Base-by-base conservation (phyloP, 768 basidiomycete species). In the Rubroboletus satanas region DNA sequence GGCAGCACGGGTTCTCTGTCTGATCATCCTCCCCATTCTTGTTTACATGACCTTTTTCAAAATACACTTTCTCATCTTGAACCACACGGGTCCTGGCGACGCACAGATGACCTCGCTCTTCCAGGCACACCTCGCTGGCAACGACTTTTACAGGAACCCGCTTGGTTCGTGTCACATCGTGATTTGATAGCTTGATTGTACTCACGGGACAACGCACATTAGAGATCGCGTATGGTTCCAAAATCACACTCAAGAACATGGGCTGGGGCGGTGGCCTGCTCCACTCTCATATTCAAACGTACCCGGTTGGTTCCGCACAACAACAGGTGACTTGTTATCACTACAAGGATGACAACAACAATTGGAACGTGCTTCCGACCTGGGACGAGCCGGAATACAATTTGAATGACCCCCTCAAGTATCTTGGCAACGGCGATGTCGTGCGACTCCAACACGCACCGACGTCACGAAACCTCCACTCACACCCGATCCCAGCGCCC, bases 261-360 rank as follows among this genome's bases (percentile, higher is more conserved):
- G 97, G 94, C 11, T 99, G 90, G 79, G 97, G 96, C 15, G 97
- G 97, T 48, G 97, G 97, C 28, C 80, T 99, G 5, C 77, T 99
- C 4, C 97, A 99, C 69, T 98, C 96, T 5, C 97, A 99, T 69
- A 82, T 93, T n/a, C 96, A 98, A 65, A 87, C 92, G 1, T 97
- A 86, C 69, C 97, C 97, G 0, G 78, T 86, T 21, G 97, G 96
- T 12, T 97, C 94, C 0, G 75, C 76, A 53, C 97, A 98, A 67
- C 97, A 98, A 65, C 97, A 99, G 72, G 85, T 98, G 4, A 98
- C 97, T 0, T 99, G 97, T 72, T 99, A 98, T 70, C 97, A 99
- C 75, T 98, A 99, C 83, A 98, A 97, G 75, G 97, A 98, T 67
- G 84, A 87, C 45, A 99, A 99, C 79, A 99, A 99, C 74, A 79